Percentiles rank a stretch among this genome's conserved stretches.
Evolutionary conservation across 768 basidiomycete genomes (phyloP).

Genomic region (Daedaleopsis nitida): DNA sequence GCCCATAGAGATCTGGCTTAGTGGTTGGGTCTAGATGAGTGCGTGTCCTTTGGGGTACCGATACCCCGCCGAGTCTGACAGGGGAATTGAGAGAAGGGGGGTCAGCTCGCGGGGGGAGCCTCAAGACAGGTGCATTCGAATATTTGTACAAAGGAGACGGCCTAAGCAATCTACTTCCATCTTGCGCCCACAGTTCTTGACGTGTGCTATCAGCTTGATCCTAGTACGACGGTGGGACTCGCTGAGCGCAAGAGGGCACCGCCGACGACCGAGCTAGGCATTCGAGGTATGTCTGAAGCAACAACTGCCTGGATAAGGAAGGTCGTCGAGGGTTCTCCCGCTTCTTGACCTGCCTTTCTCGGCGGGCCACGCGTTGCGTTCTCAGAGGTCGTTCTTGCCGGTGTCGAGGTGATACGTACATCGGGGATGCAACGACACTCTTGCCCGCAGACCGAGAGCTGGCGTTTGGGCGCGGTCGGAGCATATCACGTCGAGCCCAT

Average conservation of each 20-base stretch:
- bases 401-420: no score
- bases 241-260: no score
- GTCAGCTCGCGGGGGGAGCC: no score
- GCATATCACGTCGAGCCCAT: neutral
- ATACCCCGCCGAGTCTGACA: neutral
- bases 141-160: slow-evolving; percentile 3
- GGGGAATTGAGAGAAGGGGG: no score
- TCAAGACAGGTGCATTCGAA: no score
- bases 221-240: neutral
- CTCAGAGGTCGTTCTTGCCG: neutral
- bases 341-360: slow-evolving; percentile 5
- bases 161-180: slow-evolving; percentile 9
- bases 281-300: neutral
- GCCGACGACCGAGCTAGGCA: neutral
- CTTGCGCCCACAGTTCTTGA: slow-evolving; percentile 4
- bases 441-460: neutral
- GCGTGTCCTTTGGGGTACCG: neutral
- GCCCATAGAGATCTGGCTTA: no score
- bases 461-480: neutral
- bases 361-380: neutral
- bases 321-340: neutral
- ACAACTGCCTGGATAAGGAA: slow-evolving; percentile 4
- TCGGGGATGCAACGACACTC: no score
- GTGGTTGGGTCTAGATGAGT: no score
- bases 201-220: slow-evolving; percentile 15